Conservation (phyloP, 768 basidiomycete species). For the Naganishia kalamii region DNA sequence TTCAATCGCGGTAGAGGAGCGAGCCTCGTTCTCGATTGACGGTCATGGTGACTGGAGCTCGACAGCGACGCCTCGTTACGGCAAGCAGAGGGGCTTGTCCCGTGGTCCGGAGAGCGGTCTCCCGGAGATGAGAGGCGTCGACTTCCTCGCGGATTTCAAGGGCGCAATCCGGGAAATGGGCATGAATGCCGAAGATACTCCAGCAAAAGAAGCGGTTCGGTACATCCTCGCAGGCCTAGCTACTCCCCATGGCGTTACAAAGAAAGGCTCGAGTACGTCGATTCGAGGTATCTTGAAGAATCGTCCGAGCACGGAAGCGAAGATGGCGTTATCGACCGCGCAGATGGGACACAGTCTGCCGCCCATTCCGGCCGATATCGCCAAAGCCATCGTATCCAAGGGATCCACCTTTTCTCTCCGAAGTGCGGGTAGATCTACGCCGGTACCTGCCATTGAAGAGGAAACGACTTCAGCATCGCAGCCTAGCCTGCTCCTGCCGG, state of each 20-base stretch:
- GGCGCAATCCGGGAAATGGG: constrained; percentile 14
- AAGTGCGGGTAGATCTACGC: constrained; percentile 12
- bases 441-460: not conserved
- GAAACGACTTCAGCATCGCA: not conserved
- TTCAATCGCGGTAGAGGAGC: not conserved
- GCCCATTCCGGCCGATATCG: constrained; percentile 19
- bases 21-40: constrained; percentile 4
- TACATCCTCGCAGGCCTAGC: not conserved
- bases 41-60: not conserved
- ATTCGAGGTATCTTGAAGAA: constrained; percentile 19
- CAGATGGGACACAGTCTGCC: constrained; percentile 17
- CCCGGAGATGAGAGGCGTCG: not conserved
- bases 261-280: constrained; percentile 13
- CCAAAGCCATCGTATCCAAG: not conserved
- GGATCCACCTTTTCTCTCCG: not conserved
- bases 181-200: not conserved
- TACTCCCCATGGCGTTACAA: not conserved
- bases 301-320: constrained; percentile 10
- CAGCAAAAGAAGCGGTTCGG: constrained; percentile 5
- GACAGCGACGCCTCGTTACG: constrained; percentile 5
- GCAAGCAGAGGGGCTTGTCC: not conserved
- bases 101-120: constrained; percentile 3
- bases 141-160: constrained; percentile 20
- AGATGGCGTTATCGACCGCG: not conserved
- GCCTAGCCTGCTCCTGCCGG: not conserved